phyloP scores from a whole-genome alignment of 1,284 basidiomycete species.

The Veloboletus limbatus region DNA sequence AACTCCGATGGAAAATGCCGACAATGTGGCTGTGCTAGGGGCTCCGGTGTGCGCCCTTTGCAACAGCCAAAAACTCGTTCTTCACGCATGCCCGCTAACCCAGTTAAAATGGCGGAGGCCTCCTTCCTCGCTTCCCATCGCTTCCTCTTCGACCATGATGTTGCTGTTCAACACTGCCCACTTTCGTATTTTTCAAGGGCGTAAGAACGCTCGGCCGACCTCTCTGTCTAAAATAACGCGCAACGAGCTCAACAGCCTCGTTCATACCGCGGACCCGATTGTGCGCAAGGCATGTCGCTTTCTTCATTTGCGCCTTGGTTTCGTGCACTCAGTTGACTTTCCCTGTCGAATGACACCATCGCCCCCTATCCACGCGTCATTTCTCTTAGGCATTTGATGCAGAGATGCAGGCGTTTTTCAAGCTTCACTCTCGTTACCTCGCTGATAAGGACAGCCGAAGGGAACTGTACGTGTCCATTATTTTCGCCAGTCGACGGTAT shows the following conservation, averaged over 20 bases:
- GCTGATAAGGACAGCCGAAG: conserved; percentile 87
- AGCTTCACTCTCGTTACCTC: conserved; percentile 95
- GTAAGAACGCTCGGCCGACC: conserved; percentile 15
- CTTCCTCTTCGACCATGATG: conserved; percentile 25
- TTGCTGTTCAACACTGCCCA: conserved; percentile 17
- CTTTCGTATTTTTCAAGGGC: conserved; percentile 24
- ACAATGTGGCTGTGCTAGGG: conserved; percentile 12
- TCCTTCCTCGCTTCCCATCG: conserved; percentile 26
- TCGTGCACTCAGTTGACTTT: neutral
- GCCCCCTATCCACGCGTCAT: neutral
- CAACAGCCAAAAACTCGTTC: conserved; percentile 14
- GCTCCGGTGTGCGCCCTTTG: conserved; percentile 8
- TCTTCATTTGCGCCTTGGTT: conserved; percentile 12
- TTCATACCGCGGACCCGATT: conserved; percentile 74
- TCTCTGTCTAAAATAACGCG: conserved; percentile 82
- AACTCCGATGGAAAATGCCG: conserved; percentile 32
- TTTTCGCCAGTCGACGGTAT: conserved; percentile 11
- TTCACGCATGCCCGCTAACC: conserved; percentile 19
- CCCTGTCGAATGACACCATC: conserved; percentile 31
- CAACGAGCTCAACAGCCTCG: conserved; percentile 92
- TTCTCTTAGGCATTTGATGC: conserved; percentile 74
- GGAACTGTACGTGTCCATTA: conserved; percentile 69
- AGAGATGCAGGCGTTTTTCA: conserved; percentile 98
- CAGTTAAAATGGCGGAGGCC: conserved; percentile 22
- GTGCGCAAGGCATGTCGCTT: conserved; percentile 70